These are phyloP conservation scores for Gardenia jasminoides DNA, from an alignment of 257 asterid species.

Conservation along the genomic window DNA sequence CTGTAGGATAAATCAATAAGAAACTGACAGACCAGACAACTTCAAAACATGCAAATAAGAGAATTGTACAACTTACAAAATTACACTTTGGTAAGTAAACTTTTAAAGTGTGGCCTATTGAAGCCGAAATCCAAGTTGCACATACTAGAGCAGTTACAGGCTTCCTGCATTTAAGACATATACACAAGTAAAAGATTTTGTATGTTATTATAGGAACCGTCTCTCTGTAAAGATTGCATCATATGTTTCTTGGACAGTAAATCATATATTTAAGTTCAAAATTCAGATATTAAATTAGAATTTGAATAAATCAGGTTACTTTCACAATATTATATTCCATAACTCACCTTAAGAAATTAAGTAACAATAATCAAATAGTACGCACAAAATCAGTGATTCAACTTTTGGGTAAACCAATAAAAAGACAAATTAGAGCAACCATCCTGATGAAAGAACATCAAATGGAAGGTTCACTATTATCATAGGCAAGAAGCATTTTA, in stretches of 20 bases:
- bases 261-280: not conserved
- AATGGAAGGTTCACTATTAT: not conserved
- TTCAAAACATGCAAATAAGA: not conserved
- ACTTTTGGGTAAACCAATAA: not conserved
- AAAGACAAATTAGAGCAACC: not conserved
- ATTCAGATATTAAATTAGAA: not conserved
- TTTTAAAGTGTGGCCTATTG: conserved; percentile 76
- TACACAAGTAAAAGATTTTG: not conserved
- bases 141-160: conserved; percentile 76
- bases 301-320: not conserved
- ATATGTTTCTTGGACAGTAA: not conserved
- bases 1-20: not conserved
- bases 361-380: not conserved
- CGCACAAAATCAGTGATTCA: not conserved
- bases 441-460: not conserved
- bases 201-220: not conserved
- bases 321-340: not conserved
- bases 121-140: conserved; percentile 94
- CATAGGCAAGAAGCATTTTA: not conserved
- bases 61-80: conserved; percentile 44
- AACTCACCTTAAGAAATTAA: not conserved
- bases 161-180: conserved; percentile 54
- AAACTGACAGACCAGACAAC: not conserved
- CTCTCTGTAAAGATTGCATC: not conserved
- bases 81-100: conserved; percentile 90